Base-by-base conservation (phyloP, 1,139 yeast species). In the Debaryomyces coudertii region DNA sequence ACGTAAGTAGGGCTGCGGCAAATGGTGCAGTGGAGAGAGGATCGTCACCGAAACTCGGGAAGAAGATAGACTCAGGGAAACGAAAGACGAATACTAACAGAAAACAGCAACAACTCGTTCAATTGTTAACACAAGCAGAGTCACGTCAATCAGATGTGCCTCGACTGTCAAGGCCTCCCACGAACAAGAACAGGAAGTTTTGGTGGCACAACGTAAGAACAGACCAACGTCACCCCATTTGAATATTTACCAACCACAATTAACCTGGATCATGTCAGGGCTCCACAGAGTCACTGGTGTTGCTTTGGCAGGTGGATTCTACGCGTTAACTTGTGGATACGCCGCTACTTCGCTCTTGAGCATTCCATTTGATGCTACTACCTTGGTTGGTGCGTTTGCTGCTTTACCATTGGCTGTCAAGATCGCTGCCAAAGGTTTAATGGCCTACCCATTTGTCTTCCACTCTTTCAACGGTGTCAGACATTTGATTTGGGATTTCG, bases 171-270 rank as follows among this genome's bases (percentile, higher is more conserved):
- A 77, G 58, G 79, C 90, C 37, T 73, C 89, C 36, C 77, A 77
- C 43, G 80, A 73, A 22, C 81, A 82, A 58, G 95, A 87, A 60
- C 79, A 85, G 55, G 80, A 79, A 39, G 77, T 90, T 50, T 79
- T 93, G 53, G 78, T 83, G 49, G 82, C 85, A 46, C 99, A 93
- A 74, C 84, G 99, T 69, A 79, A 77, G 58, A 80, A 83, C 71
- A 85, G 99, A 73, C 99, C 99, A 39, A 72, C 80, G 30, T 90
- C 97, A 36, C 99, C 99, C 48, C 96, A 93, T 68, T 78, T 93
- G 65, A 72, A 83, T 50, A 92, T 93, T 63, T 93, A 92, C 74
- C 77, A 90, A 73, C 95, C 95, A 44, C 97, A 93, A 74, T 68
- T 92, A 55, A 89, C 98, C 37, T 80, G 86, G 87, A 69, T 80